A percentile compares a stretch with the other conserved stretches of the same genome.
Evolutionary conservation across 768 basidiomycete species (phyloP).

Genomic region (Coprinopsis cinerea): DNA sequence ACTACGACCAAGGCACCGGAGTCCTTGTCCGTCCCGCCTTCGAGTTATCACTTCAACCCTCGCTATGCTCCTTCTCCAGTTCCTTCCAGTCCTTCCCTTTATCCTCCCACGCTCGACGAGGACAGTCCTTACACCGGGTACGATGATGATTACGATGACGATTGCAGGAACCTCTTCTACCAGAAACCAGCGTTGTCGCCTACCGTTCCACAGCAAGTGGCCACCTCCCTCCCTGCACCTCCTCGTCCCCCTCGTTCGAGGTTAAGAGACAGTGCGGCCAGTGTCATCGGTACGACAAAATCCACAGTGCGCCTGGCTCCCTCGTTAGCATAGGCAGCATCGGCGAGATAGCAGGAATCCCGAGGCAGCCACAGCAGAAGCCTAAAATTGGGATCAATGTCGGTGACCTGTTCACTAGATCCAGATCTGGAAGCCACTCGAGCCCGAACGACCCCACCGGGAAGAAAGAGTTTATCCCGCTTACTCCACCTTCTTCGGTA

Average conservation of each 20-base stretch:
- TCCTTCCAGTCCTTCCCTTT: slow-evolving; percentile 7
- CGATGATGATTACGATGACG: background rate
- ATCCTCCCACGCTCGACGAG: slow-evolving; percentile 9
- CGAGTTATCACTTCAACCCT: background rate
- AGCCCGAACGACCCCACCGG: background rate
- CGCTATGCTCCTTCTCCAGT: slow-evolving; percentile 1
- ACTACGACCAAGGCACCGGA: background rate
- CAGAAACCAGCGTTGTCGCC: background rate
- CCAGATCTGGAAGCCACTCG: no score
- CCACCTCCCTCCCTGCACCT: slow-evolving; percentile 5
- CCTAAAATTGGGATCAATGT: background rate
- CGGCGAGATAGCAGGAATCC: background rate
- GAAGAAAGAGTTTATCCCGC: background rate
- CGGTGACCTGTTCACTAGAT: background rate
- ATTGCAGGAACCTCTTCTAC: background rate
- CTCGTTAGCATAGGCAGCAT: background rate
- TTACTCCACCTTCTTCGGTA: background rate
- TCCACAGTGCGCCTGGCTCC: background rate
- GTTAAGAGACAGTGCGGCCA: slow-evolving; percentile 15
- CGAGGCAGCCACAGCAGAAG: background rate
- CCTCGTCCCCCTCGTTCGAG: slow-evolving; percentile 18
- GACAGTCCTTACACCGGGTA: background rate
- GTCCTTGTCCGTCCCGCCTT: background rate
- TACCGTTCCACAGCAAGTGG: background rate
- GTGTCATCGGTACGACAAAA: background rate